These are phyloP conservation scores for Blumeriella jaapii DNA, from an alignment of 2,329 filamentous ascomycete genomes.

Conservation along the genomic window DNA sequence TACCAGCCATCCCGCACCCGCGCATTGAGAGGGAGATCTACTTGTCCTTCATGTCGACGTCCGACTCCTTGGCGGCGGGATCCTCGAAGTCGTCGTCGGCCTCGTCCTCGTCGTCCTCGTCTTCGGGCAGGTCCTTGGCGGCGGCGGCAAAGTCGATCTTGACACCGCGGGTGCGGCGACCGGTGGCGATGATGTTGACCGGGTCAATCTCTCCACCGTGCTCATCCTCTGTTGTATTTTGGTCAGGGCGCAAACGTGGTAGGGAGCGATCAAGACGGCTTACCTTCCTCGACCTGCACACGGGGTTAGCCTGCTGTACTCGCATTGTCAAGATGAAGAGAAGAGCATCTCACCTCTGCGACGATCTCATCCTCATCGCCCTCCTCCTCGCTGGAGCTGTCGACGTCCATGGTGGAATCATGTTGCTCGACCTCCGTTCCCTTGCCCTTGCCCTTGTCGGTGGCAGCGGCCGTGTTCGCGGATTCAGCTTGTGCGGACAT, in stretches of 20 bases:
- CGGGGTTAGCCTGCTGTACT: slow-evolving; percentile 9
- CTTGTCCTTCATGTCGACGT: slow-evolving; percentile 45
- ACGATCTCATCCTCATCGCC: slow-evolving; percentile 48
- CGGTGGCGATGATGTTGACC: slow-evolving; percentile 71
- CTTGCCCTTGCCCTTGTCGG: slow-evolving; percentile 86
- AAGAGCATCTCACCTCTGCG: slow-evolving; percentile 31
- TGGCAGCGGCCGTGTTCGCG: slow-evolving; percentile 28
- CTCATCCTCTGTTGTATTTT: slow-evolving; percentile 48
- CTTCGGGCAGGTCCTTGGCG: slow-evolving; percentile 63
- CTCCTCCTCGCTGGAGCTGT: slow-evolving; percentile 56
- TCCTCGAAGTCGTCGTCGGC: slow-evolving; percentile 52
- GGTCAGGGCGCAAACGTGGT: slow-evolving; percentile 11
- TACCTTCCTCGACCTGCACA: slow-evolving; percentile 21
- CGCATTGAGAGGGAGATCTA: not conserved
- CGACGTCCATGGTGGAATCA: slow-evolving; percentile 62
- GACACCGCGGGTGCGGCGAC: slow-evolving; percentile 80
- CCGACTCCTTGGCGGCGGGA: slow-evolving; percentile 1
- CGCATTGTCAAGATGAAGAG: not conserved
- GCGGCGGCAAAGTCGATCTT: slow-evolving; percentile 91
- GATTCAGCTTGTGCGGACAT: slow-evolving; percentile 35
- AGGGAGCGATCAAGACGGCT: slow-evolving; percentile 7
- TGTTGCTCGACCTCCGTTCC: slow-evolving; percentile 36
- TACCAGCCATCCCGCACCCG: not conserved
- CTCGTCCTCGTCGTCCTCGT: slow-evolving; percentile 73
- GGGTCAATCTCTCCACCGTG: slow-evolving; percentile 86